phyloP scores from a whole-genome alignment of 345 rosid genomes.

The Tarenaya hassleriana region DNA sequence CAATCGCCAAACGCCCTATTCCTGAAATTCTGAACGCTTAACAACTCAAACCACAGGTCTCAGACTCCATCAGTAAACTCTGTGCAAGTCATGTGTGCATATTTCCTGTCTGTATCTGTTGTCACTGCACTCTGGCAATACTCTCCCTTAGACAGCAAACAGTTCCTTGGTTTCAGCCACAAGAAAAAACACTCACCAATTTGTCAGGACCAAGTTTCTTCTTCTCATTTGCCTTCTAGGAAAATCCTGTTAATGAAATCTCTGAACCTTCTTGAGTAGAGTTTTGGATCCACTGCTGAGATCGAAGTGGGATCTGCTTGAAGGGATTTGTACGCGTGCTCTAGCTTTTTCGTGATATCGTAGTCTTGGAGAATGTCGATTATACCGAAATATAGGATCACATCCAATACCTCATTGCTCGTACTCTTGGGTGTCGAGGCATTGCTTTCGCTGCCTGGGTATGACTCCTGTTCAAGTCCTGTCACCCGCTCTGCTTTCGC shows the following conservation, averaged over 20 bases:
- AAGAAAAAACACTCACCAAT: no score
- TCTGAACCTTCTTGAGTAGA: constrained; percentile 53
- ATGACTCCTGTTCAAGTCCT: constrained; percentile 30
- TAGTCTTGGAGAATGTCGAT: constrained; percentile 64
- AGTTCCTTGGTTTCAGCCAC: no score
- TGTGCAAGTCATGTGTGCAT: no score
- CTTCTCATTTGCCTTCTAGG: constrained; percentile 38
- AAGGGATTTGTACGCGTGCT: constrained; percentile 62
- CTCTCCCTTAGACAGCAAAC: no score
- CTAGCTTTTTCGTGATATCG: constrained; percentile 58
- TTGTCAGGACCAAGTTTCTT: no score
- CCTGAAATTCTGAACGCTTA: no score
- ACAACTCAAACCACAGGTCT: no score
- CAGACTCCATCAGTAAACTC: no score
- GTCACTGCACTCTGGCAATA: no score
- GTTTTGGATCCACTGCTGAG: constrained; percentile 68
- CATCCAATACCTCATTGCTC: constrained; percentile 38
- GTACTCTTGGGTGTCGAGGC: constrained; percentile 21
- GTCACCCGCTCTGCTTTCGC: constrained; percentile 47
- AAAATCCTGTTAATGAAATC: constrained; percentile 53
- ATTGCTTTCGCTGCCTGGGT: constrained; percentile 23
- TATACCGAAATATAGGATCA: constrained; percentile 54
- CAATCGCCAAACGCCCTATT: no score
- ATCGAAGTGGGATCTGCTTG: constrained; percentile 56
- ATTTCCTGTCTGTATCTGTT: no score